Percentiles rank a stretch among this genome's conserved stretches.
phyloP scores from a whole-genome alignment of 257 asterid genomes.

The Nicotiana attenuata region DNA sequence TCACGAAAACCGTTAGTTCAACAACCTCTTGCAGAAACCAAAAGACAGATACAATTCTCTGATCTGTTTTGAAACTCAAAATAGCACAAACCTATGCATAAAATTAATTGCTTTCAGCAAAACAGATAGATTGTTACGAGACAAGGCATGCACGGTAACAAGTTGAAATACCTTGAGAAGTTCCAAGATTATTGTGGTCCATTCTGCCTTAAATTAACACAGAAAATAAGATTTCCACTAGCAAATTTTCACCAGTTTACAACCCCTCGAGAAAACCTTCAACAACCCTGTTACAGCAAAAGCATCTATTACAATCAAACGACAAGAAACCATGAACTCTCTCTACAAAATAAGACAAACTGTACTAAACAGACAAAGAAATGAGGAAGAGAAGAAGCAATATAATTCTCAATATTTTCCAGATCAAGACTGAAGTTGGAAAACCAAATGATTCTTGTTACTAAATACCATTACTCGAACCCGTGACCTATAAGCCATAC shows the following conservation, averaged over 20 bases:
- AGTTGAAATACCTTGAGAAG: slow-evolving; percentile 2
- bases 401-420: neutral
- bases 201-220: neutral
- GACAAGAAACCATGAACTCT: neutral
- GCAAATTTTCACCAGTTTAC: neutral
- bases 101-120: neutral
- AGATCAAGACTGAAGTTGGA: neutral
- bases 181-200: neutral
- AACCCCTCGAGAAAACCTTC: neutral
- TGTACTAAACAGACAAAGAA: neutral
- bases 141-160: neutral
- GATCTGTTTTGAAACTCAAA: neutral
- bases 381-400: neutral
- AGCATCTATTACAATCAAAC: neutral
- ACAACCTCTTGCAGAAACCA: neutral
- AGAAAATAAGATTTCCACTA: neutral
- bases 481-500: no score
- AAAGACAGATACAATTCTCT: neutral
- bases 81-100: neutral
- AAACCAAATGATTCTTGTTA: neutral
- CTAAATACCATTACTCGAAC: neutral
- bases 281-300: neutral
- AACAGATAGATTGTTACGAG: neutral
- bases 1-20: neutral
- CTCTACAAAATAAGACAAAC: neutral